These are phyloP conservation scores for Tricholoma matsutake DNA, from an alignment of 768 basidiomycete genomes.

Conservation along the genomic window DNA sequence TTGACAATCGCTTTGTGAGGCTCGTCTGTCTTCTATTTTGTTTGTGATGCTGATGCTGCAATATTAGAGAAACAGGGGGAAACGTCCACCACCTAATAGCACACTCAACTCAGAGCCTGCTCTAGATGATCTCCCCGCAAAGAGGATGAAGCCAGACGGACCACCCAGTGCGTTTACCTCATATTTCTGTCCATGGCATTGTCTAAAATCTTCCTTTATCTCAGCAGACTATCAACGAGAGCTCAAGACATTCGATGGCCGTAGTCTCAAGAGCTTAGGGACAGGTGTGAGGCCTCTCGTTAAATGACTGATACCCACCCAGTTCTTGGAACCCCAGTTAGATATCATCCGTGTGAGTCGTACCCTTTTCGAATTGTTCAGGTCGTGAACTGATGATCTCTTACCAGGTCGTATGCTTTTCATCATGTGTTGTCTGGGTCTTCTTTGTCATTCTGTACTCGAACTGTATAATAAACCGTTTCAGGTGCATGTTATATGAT, in stretches of 20 bases:
- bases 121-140: slow-evolving; percentile 34
- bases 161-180: slow-evolving; percentile 28
- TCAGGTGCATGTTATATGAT: neutral
- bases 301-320: slow-evolving; percentile 28
- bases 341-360: neutral
- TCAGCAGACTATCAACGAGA: slow-evolving; percentile 41
- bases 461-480: slow-evolving; percentile 11
- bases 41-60: neutral
- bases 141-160: slow-evolving; percentile 37
- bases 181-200: neutral
- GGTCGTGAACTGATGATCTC: neutral
- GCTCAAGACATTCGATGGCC: slow-evolving; percentile 33
- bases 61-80: slow-evolving; percentile 51
- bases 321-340: neutral
- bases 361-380: neutral
- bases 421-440: neutral
- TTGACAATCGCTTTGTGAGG: slow-evolving; percentile 44
- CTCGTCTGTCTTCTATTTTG: no score
- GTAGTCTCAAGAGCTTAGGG: slow-evolving; percentile 42
- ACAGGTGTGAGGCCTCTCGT: slow-evolving; percentile 42
- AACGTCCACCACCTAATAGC: slow-evolving; percentile 46
- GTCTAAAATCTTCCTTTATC: neutral
- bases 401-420: neutral
- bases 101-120: slow-evolving; percentile 15
- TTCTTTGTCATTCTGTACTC: slow-evolving; percentile 2